Conservation (phyloP, 805 yeast species). For the Candida peoriensis region DNA sequence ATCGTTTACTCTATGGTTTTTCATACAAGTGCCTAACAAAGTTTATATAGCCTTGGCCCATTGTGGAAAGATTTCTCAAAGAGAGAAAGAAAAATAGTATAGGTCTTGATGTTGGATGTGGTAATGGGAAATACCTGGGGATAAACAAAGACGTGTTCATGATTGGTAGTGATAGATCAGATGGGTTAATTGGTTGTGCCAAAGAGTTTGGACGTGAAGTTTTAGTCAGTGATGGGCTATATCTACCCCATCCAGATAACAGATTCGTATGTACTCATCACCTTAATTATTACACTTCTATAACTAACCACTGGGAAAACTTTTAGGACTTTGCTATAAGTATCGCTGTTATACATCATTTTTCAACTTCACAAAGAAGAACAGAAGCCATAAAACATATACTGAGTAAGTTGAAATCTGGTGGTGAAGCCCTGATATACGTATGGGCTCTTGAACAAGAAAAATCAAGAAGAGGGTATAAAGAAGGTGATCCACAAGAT, state of each 20-base stretch:
- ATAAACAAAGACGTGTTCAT: slow-evolving; percentile 65
- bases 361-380: slow-evolving; percentile 79
- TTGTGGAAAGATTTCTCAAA: slow-evolving; percentile 67
- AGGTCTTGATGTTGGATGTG: slow-evolving; percentile 95
- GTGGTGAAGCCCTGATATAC: slow-evolving; percentile 75
- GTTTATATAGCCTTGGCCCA: slow-evolving; percentile 79
- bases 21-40: not conserved
- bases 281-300: not conserved
- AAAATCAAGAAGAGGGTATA: slow-evolving; percentile 81
- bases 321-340: slow-evolving; percentile 73
- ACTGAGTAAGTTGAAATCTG: slow-evolving; percentile 46
- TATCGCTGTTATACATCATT: slow-evolving; percentile 94
- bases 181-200: slow-evolving; percentile 65
- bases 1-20: no score
- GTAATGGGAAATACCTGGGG: slow-evolving; percentile 87
- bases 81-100: slow-evolving; percentile 47
- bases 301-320: not conserved
- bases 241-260: slow-evolving; percentile 46
- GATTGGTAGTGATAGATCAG: slow-evolving; percentile 71
- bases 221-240: slow-evolving; percentile 77
- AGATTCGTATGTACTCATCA: slow-evolving; percentile 24
- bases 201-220: slow-evolving; percentile 45
- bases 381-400: slow-evolving; percentile 69
- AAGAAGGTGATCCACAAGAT: slow-evolving; percentile 89
- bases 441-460: slow-evolving; percentile 98